Base-by-base conservation (phyloP, 805 yeast species). In the Kuraishia piskuri region DNA sequence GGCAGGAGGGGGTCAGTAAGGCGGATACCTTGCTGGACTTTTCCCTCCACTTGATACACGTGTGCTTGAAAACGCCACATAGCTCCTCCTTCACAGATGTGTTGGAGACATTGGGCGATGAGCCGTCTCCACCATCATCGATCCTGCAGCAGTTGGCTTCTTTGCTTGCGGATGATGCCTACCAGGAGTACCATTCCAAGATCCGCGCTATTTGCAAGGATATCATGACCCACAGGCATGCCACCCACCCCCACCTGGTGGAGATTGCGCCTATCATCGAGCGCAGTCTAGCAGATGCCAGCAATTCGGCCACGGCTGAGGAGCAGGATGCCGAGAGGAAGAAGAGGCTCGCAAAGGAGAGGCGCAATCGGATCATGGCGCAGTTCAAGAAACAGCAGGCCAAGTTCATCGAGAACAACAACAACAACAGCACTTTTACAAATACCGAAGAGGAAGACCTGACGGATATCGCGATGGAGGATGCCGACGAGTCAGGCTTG, bases 321-420 rank as follows among this genome's bases (percentile, higher is more conserved):
- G 73, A 70, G 12, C 50, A 58, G 9, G 85, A 78, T 31, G 66
- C 71, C 25, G 86, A 80, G 40, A 74, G 74, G 54, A 89, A 85
- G 70, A 88, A 85, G 65, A 72, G 78, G 46, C 58, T 79, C 7
- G 97, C 96, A 0, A 80, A 80, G 59, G 83, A 78, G 55, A 80
- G 91, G 58, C 86, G 83, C 59, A 79, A 77, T 1, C 85, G 82
- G 59, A 75, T 91, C 31, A 67, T 92, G 77, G 92, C 86, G 1
- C 88, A 85, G 55, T 79, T 92, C 63, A 87, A 85, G 58, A 80
- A 79, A 57, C 95, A 90, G 60, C 98, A 92, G 63, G 74, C 79
- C 44, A 78, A 75, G 69, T 94, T 92, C 68, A 79, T 86, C 25
- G 80, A 80, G 54, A 76, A 78, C 25, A 76, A 81, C 57, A 59